Conservation (phyloP, 2,329 filamentous ascomycete species). For the Fusarium sp. region DNA sequence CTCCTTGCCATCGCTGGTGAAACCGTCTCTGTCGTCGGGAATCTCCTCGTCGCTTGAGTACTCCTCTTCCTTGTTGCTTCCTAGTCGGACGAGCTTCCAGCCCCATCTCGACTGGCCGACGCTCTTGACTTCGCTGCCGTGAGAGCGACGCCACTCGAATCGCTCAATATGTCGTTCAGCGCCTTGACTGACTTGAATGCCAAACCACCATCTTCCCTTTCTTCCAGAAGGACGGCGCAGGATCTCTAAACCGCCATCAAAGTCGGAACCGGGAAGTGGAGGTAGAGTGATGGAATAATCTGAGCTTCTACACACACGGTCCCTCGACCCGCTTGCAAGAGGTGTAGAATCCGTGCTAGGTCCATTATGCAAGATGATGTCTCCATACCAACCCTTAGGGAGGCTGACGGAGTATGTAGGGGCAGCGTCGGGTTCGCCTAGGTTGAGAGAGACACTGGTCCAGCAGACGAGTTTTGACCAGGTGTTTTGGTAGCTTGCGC, state of each 20-base stretch:
- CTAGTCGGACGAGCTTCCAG: constrained; percentile 44
- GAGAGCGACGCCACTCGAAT: constrained; percentile 43
- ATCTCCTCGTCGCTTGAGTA: constrained; percentile 17
- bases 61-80: constrained; percentile 14
- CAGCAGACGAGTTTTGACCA: constrained; percentile 16
- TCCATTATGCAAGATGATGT: constrained; percentile 35
- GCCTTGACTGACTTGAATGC: constrained; percentile 31
- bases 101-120: constrained; percentile 31
- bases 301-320: background rate
- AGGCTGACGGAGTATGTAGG: constrained; percentile 30
- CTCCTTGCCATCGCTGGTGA: constrained; percentile 42
- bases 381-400: constrained; percentile 23
- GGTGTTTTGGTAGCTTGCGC: constrained; percentile 28
- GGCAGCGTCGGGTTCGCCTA: constrained; percentile 27
- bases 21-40: constrained; percentile 22
- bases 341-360: constrained; percentile 6
- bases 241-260: constrained; percentile 19
- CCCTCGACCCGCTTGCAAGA: constrained; percentile 17
- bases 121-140: constrained; percentile 36
- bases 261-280: background rate
- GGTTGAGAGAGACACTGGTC: constrained; percentile 3
- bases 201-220: constrained; percentile 39
- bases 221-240: constrained; percentile 19
- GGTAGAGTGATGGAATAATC: constrained; percentile 37
- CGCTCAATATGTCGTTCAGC: constrained; percentile 17